Base-by-base conservation (phyloP, 371 early-diverging fungal genomes). In the Lichtheimia corymbifera region DNA sequence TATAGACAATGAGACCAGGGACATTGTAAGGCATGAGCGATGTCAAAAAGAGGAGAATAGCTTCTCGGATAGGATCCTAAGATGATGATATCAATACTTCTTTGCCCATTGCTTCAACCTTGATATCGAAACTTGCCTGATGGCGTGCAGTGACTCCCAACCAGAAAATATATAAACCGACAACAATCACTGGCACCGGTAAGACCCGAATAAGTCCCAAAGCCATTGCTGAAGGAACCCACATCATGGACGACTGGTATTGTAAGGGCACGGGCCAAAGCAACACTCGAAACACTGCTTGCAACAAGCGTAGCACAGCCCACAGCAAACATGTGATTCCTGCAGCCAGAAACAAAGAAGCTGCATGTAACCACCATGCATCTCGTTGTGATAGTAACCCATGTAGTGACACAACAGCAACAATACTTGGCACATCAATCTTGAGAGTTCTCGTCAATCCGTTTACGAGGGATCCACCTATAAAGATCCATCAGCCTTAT, bases 281-380 rank as follows among this genome's bases (percentile, higher is more conserved):
- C 17, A 22, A 47, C 11, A 22, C 2, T 9, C 22, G 47, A 22
- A 18, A 22, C n/a, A 18, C 47, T 47, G n/a, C 22, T 17, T n/a
- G 47, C 47, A 47, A 11, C 47, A 22, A n/a, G n/a, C 22, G 47
- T 22, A 71, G 64, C 17, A 78, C 14, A 5, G 73, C 24, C 85
- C 86, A 86, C 15, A 84, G 57, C n/a, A 80, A 13, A 43, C 79
- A 70, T 11, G 79, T 76, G 51, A 83, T 73, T 1, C 88, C 88
- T 9, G 83, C n/a, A 86, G 62, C 73, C 84, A 86, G 84, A 84
- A 84, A 53, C 84, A 84, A 63, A 80, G 80, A 2, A 74, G 64
- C 50, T 82, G 84, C 4, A 76, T 80, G 53, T 74, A 73, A 28
- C 88, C 88, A 28, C 82, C 64, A 82, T 53, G 12, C 27, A 35